A percentile compares a stretch with the other conserved stretches of the same genome.
Evolutionary conservation across 352 stramenopile species (phyloP).

Genomic region (Pythium phragmitis): DNA sequence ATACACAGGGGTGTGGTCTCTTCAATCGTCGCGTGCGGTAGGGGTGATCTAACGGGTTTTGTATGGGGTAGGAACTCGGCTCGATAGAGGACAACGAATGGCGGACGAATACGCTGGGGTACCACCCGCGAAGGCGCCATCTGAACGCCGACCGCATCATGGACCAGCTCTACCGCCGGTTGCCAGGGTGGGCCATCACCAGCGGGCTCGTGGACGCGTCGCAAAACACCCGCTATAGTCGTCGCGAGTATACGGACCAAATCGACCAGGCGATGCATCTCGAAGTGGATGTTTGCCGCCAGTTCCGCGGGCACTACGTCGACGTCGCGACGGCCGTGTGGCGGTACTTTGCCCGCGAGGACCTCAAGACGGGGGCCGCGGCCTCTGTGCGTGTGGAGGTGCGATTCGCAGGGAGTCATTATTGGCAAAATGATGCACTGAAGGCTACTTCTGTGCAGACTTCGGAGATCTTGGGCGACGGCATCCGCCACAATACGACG

Average conservation of each 20-base stretch:
- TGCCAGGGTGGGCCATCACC: slow-evolving; percentile 19
- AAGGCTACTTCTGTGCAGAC: not conserved
- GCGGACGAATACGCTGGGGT: slow-evolving; percentile 12
- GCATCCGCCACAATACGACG: slow-evolving; percentile 11
- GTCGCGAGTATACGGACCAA: slow-evolving; percentile 1
- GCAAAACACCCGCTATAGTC: slow-evolving; percentile 3
- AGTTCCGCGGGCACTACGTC: slow-evolving; percentile 19
- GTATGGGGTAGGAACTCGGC: slow-evolving; percentile 3
- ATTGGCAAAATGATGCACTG: not conserved
- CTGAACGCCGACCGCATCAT: slow-evolving; percentile 26
- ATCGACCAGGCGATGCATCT: slow-evolving; percentile 7
- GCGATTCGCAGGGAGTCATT: not conserved
- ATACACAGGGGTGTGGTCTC: not conserved
- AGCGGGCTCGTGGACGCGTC: slow-evolving; percentile 12
- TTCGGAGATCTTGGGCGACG: slow-evolving; percentile 7
- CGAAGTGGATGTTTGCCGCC: slow-evolving; percentile 15
- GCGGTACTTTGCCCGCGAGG: slow-evolving; percentile 8
- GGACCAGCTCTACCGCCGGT: slow-evolving; percentile 8
- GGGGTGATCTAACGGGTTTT: too few species aligned
- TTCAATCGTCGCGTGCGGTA: not conserved
- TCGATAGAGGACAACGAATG: slow-evolving; percentile 27
- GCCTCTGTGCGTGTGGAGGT: slow-evolving; percentile 5
- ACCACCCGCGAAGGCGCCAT: slow-evolving; percentile 12
- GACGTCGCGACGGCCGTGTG: slow-evolving; percentile 23
- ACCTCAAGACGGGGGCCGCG: not conserved